Evolutionary conservation across 2,329 filamentous ascomycete genomes (phyloP).

Genomic region (Aureobasidium sp.): DNA sequence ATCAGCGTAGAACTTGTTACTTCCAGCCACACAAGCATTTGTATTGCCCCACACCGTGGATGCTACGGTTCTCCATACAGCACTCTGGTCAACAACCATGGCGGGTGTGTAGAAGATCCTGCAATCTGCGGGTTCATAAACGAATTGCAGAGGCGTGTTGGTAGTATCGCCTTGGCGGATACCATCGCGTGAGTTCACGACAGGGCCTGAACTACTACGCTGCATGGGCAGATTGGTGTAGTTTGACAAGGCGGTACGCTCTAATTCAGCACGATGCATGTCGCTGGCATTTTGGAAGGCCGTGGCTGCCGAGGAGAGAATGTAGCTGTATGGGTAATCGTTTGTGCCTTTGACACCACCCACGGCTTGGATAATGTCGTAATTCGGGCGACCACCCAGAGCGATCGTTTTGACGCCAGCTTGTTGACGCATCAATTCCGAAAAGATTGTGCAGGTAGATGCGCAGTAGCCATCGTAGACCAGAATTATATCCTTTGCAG

Average conservation of each 20-base stretch:
- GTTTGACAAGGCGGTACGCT: constrained; percentile 23
- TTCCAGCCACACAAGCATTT: constrained; percentile 28
- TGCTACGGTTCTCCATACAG: constrained; percentile 40
- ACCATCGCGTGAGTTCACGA: constrained; percentile 28
- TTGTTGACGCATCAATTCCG: constrained; percentile 41
- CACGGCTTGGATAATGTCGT: constrained; percentile 38
- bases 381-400: constrained; percentile 37
- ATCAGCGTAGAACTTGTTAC: constrained; percentile 17
- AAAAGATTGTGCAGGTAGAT: constrained; percentile 41
- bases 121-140: constrained; percentile 44
- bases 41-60: constrained; percentile 28
- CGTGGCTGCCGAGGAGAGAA: constrained; percentile 20
- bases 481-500: constrained; percentile 51
- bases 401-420: constrained; percentile 37
- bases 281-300: constrained; percentile 22
- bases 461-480: constrained; percentile 41
- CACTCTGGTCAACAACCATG: constrained; percentile 43
- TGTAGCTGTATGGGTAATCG: constrained; percentile 22
- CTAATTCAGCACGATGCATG: constrained; percentile 17
- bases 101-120: constrained; percentile 46
- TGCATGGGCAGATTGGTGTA: constrained; percentile 26
- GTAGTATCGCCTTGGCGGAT: constrained; percentile 30
- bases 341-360: constrained; percentile 41
- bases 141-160: constrained; percentile 43
- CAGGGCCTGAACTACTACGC: constrained; percentile 20